Evolutionary conservation across 495 filamentous ascomycete genomes (phyloP), one percentile per base, ranked within the genome.

Genomic region (Amniculicola lignicola): DNA sequence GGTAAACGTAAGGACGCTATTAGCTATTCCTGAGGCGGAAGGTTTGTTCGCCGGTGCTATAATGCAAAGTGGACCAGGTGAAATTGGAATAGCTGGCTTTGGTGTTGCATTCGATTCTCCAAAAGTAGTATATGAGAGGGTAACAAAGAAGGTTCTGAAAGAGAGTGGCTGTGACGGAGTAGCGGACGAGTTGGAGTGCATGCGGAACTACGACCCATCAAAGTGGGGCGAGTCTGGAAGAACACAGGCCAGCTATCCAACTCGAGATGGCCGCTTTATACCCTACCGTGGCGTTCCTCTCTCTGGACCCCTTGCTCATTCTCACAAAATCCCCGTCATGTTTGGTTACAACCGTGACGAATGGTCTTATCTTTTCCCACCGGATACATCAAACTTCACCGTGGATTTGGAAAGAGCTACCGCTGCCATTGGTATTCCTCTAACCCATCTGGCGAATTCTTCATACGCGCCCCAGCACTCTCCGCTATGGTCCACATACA

Each of bases 341-440:
- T 31, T 39, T 11, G 50, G 59, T 28, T 36, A 42, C 36, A 59
- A 51, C 43, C 59, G 63, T 15, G 63, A 66, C 55, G 62, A 67
- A 38, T 53, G n/a, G 2, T 43, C 51, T 12, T 57, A 59, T 21
- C 45, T 56, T 2, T 31, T 40, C 29, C 51, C 56, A 24, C 54
- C 42, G 28, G 54, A 53, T 33, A 59, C 59, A 6, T 57, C 59
- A 7, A 40, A 51, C 76, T 76, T 39, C 48, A 62, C 22, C 39
- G 16, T n/a, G 49, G 60, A 45, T 28, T 29, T 47, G n/a, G 38
- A n/a, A 4, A 4, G 1, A 2, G 14, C 10, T 38, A 40, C 62
- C 29, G 36, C 47, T 14, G 28, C 19, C 21, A 16, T 52, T 7
- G 36, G 31, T 12, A 40, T 42, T n/a, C 22, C 41, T n/a, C 23